Evolutionary conservation across 73 alveolate species (phyloP), one percentile per base, ranked within the genome.

Genomic region (Paramecium pentaurelia): DNA sequence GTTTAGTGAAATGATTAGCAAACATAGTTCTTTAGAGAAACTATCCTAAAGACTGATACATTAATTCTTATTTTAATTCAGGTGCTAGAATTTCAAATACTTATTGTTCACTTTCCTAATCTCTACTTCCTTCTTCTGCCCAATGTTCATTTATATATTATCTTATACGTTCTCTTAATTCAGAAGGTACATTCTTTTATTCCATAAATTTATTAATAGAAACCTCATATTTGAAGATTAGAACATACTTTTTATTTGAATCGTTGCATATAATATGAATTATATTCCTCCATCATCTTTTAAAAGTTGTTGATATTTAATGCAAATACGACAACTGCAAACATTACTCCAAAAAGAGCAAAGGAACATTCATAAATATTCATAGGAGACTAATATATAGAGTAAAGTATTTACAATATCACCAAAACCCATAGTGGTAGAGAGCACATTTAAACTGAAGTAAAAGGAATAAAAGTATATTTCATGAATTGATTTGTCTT

Each of bases 371-470:
- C 88, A 34, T 16, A 34, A 7, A 75, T 75, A 75, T 75, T 75
- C 60, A 75, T 37, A 12, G 88, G 88, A n/a, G 88, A 32, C 84
- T 68, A 54, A n/a, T 1, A 68, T 20, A 6, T 12, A 14, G 8
- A 27, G 3, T 20, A 14, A n/a, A 18, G 20, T 6, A 14, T 68
- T 28, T 68, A 68, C 84, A n/a, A 75, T 75, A 20, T 75, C 88
- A 34, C 88, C 88, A 75, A n/a, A 75, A 36, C 88, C 88, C 88
- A 75, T 75, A 18, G 88, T 75, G 14, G 88, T 75, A 16, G 88
- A 37, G 16, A 75, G 20, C 0, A 38, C 32, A 10, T 38, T 38
- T n/a, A 75, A 75, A 6, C 38, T 14, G 37, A 75, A 75, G 8
- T 75, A 75, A n/a, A 32, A 75, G 12, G 70, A 30, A 18, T n/a